Evolutionary conservation across 352 stramenopile genomes (phyloP).

Genomic region (Pythium aphanidermatum): DNA sequence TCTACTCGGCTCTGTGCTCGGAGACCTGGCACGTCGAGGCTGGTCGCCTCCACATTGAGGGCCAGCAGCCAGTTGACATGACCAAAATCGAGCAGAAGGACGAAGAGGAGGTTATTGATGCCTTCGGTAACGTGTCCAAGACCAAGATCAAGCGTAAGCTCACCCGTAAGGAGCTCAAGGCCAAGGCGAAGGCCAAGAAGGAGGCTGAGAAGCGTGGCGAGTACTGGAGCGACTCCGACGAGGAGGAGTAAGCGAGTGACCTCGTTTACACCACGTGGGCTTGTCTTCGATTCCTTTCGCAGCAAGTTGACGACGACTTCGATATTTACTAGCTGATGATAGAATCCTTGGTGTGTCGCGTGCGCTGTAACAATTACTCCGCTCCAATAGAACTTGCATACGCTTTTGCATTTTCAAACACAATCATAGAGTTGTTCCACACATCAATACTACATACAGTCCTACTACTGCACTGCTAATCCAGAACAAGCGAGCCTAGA

Average conservation of each 20-base stretch:
- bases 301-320: slow-evolving; percentile 23
- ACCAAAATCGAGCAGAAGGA: slow-evolving; percentile 91
- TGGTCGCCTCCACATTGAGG: slow-evolving; percentile 83
- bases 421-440: too few species aligned
- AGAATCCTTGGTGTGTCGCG: slow-evolving; percentile 25
- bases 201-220: slow-evolving; percentile 79
- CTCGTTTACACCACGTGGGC: slow-evolving; percentile 17
- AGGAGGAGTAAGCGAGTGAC: slow-evolving; percentile 37
- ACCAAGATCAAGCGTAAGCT: slow-evolving; percentile 89
- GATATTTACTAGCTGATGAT: slow-evolving; percentile 28
- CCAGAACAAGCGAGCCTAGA: too few species aligned
- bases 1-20: slow-evolving; percentile 91
- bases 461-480: too few species aligned
- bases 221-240: slow-evolving; percentile 78
- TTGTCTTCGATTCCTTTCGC: slow-evolving; percentile 23
- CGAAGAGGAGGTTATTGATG: slow-evolving; percentile 72
- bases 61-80: slow-evolving; percentile 81
- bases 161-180: slow-evolving; percentile 87
- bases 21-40: slow-evolving; percentile 94
- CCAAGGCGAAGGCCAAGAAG: slow-evolving; percentile 85
- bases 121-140: slow-evolving; percentile 82
- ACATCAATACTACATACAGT: too few species aligned
- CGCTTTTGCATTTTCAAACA: slow-evolving; percentile 10
- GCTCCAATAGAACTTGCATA: slow-evolving; percentile 9
- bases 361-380: slow-evolving; percentile 19